These are phyloP conservation scores for Chlorella ohadii DNA, from an alignment of 139 green algal species.

Conservation along the genomic window DNA sequence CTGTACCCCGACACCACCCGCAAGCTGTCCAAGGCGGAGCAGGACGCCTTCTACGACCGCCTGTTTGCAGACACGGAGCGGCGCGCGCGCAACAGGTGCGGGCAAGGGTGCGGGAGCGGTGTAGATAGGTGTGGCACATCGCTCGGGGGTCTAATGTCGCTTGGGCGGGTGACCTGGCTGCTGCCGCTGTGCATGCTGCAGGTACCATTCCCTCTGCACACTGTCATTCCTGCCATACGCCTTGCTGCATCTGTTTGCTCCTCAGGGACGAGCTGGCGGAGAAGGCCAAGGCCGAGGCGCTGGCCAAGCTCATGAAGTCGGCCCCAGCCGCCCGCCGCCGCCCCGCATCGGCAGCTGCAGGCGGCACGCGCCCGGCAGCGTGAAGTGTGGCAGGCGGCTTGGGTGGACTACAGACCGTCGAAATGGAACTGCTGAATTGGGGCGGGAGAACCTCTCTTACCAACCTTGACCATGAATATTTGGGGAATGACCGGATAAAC, in stretches of 20 bases:
- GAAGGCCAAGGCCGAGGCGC: constrained; percentile 28
- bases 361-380: not conserved
- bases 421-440: too few species aligned
- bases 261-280: constrained; percentile 45
- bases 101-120: too few species aligned
- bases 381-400: too few species aligned
- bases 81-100: constrained; percentile 36
- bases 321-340: not conserved
- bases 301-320: constrained; percentile 17
- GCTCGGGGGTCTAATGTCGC: too few species aligned
- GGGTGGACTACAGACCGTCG: too few species aligned
- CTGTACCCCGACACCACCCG: constrained; percentile 21
- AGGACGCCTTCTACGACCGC: constrained; percentile 52
- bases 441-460: too few species aligned
- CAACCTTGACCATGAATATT: too few species aligned
- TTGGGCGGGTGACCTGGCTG: too few species aligned
- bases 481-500: too few species aligned
- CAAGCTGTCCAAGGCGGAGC: constrained; percentile 45
- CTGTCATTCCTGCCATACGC: not conserved
- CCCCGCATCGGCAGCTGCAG: not conserved
- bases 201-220: not conserved
- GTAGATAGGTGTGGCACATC: too few species aligned
- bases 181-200: too few species aligned
- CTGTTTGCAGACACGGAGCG: constrained; percentile 43
- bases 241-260: not conserved